Base-by-base conservation (phyloP, 805 yeast genomes). In the Ogataea salicorniae region DNA sequence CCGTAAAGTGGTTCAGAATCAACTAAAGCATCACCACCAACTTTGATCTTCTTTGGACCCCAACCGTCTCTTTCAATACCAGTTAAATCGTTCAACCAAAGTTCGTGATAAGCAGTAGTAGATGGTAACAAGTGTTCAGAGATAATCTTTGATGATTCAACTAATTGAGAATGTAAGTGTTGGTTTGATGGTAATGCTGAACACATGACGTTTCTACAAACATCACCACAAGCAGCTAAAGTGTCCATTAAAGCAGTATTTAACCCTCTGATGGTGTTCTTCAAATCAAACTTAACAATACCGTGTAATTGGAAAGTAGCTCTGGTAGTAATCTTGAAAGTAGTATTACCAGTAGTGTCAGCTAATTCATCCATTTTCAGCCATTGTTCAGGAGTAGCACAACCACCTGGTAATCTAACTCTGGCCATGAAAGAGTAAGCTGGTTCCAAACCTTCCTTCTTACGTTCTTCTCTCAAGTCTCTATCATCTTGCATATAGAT, bases 401-500 rank as follows among this genome's bases (percentile, higher is more conserved):
- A 78, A 61, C 97, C 96, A 60, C 97, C 97, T 40, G 98, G 97
- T 58, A 92, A 75, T 70, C 98, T 83, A 47, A 88, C 89, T 71
- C 98, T 86, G 16, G 90, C 91, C 98, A 92, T 92, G 70, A 92
- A 92, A n/a, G 95, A 78, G 67, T 87, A 92, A 43, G 95, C 95
- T 16, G 98, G 98, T 70, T 92, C 98, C 53, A 87, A 67, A 39
- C 98, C 97, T 63, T 87, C 88, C 42, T 87, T 80, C 71, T 91
- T 92, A 63, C 97, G 83, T 58, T 87, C 85, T 47, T 92, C 98
- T 67, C 98, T 80, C 50, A 92, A 75, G 68, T 92, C 98, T 73
- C 98, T 87, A 66, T 92, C 98, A 68, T 92, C 98, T 73, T 92
- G 98, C 96, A 92, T 89, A 68, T 92, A 92, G 57, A 90, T 89